Evolutionary conservation across 495 filamentous ascomycete species (phyloP).

Genomic region (Penicillium desertorum): DNA sequence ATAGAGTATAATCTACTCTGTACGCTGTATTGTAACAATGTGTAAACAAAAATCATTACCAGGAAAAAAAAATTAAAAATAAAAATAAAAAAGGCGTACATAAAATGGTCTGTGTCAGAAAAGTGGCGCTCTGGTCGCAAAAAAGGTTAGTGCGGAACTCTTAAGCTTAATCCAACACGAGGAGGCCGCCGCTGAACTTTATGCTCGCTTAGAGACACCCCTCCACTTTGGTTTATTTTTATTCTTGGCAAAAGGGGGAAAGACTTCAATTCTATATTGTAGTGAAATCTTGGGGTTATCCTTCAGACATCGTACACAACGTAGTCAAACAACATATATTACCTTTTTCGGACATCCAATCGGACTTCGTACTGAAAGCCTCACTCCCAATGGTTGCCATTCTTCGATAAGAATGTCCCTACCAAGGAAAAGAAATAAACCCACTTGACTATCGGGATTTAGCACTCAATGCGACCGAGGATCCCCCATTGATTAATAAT

Average conservation of each 20-base stretch:
- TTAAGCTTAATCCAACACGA: conserved; percentile 58
- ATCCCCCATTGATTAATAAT: conserved; percentile 16
- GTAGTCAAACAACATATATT: background rate
- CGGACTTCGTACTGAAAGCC: background rate
- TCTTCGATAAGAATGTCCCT: background rate
- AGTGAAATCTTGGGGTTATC: conserved; percentile 16
- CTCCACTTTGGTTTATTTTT: conserved; percentile 20
- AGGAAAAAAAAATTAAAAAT: background rate
- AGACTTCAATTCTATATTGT: conserved; percentile 2
- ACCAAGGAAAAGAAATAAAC: background rate
- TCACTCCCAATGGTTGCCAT: background rate
- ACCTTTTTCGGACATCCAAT: background rate
- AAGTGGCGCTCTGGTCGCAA: conserved; percentile 43
- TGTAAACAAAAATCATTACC: background rate
- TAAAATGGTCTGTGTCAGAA: conserved; percentile 33
- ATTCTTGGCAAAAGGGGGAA: conserved; percentile 19
- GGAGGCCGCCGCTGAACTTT: conserved; percentile 42
- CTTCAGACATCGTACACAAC: background rate
- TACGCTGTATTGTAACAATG: background rate
- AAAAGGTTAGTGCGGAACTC: conserved; percentile 46
- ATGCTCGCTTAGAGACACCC: conserved; percentile 43
- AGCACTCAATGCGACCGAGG: conserved; percentile 17
- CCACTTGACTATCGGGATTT: conserved; percentile 20
- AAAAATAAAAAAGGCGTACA: background rate
- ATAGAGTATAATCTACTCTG: background rate